Base-by-base conservation (phyloP, 768 basidiomycete genomes). In the Terana coerulea region DNA sequence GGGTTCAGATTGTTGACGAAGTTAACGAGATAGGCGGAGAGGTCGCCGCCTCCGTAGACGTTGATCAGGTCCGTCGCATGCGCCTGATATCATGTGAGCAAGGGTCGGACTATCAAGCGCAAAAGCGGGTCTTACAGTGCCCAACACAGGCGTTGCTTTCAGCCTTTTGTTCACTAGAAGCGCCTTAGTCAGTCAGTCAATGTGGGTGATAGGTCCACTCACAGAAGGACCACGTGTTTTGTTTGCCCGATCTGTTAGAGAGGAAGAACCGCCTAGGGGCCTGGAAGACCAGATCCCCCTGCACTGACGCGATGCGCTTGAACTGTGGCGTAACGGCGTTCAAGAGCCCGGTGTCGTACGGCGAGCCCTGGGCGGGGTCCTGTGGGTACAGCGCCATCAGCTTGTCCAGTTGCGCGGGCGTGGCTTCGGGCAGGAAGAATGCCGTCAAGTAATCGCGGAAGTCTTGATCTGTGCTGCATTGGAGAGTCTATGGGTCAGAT, bases 21-120 rank as follows among this genome's bases (percentile, higher is more conserved):
- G 37, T 72, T 69, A 46, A 79, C 69, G 19, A 80, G 65, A 55
- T 75, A 73, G 58, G 77, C 74, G 4, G 73, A 61, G 58, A 79
- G 62, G 51, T 77, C 75, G 17, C 68, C 68, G 2, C 63, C 69
- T 0, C 64, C 66, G 49, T 74, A 80, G 15, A 75, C 60, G 24
- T 74, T 69, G 12, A 68, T 47, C 5, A 79, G 14, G 54, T 81
- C 77, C 0, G 73, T 67, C 9, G 52, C 60, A 47, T 82, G 80
- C 22, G 67, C 64, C 76, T 78, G 31, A 12, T n/a, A 19, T 12
- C 9, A 22, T 31, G 45, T 21, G 39, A 30, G 22, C n/a, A 28
- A 15, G 21, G 11, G 17, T 17, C 7, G 25, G 25, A 7, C 4
- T 11, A 1, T 35, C n/a, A 19, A 19, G 12, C 39, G n/a, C 22